Evolutionary conservation across 73 alveolate genomes (phyloP).

Genomic region (Paramecium primaurelia): DNA sequence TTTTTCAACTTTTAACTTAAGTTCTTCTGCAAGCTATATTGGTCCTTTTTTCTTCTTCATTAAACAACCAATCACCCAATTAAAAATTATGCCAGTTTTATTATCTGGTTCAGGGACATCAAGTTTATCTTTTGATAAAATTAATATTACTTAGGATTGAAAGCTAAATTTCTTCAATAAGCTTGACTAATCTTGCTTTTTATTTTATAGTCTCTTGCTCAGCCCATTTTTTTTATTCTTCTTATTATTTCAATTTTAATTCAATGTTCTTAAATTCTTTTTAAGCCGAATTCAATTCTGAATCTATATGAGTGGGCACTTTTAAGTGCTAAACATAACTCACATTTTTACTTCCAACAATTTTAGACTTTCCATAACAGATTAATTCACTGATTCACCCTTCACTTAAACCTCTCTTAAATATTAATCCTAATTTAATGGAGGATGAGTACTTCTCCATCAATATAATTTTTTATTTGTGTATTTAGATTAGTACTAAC

Average conservation of each 20-base stretch:
- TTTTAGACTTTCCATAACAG: background rate
- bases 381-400: background rate
- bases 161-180: background rate
- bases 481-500: background rate
- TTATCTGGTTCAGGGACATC: conserved; percentile 7
- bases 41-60: background rate
- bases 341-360: background rate
- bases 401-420: background rate
- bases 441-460: background rate
- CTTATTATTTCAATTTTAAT: background rate
- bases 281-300: background rate
- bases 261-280: background rate
- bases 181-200: background rate
- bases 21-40: background rate
- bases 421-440: background rate
- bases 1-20: background rate
- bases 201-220: background rate
- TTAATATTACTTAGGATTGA: background rate
- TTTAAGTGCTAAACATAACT: background rate
- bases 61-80: conserved; percentile 31
- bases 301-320: background rate
- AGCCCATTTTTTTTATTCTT: background rate
- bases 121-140: background rate
- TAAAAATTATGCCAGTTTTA: background rate
- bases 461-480: background rate